Percentiles rank a stretch among this genome's conserved stretches.
These are phyloP conservation scores for Chara braunii DNA, from an alignment of 139 green algal genomes.

Conservation along the genomic window DNA sequence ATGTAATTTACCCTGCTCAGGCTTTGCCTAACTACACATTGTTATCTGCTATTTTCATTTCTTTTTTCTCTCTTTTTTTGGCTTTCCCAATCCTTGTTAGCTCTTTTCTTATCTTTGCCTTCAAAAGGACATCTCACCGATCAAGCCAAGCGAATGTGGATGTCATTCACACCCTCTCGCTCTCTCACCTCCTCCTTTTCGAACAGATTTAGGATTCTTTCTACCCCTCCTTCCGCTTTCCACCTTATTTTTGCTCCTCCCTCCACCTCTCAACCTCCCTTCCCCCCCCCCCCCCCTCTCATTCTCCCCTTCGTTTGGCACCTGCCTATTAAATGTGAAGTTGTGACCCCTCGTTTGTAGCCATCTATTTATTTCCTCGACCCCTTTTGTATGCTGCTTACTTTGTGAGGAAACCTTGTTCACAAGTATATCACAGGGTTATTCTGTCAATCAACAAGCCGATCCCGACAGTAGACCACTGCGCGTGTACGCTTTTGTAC, in stretches of 20 bases:
- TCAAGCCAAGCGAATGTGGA: background rate
- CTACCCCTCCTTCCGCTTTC: background rate
- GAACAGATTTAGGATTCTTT: background rate
- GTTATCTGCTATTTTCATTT: background rate
- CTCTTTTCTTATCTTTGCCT: background rate
- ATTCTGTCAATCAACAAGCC: too few species aligned
- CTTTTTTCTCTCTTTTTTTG: background rate
- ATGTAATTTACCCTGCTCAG: slow-evolving; percentile 48
- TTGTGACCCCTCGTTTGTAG: too few species aligned
- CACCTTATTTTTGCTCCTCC: background rate
- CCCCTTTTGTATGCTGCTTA: too few species aligned
- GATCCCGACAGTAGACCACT: too few species aligned
- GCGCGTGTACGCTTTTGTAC: too few species aligned
- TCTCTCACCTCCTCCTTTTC: background rate
- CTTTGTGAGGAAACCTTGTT: too few species aligned
- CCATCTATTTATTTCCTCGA: too few species aligned
- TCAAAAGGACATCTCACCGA: background rate
- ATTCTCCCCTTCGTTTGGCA: background rate
- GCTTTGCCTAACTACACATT: background rate
- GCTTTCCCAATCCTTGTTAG: background rate
- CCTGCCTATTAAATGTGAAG: too few species aligned
- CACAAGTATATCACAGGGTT: too few species aligned
- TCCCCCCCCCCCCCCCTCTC: background rate
- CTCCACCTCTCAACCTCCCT: background rate
- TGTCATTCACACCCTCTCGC: background rate